Evolutionary conservation across 1,284 basidiomycete species (phyloP), one percentile per base, ranked within the genome.

Genomic region (Pseudozyma sp.): DNA sequence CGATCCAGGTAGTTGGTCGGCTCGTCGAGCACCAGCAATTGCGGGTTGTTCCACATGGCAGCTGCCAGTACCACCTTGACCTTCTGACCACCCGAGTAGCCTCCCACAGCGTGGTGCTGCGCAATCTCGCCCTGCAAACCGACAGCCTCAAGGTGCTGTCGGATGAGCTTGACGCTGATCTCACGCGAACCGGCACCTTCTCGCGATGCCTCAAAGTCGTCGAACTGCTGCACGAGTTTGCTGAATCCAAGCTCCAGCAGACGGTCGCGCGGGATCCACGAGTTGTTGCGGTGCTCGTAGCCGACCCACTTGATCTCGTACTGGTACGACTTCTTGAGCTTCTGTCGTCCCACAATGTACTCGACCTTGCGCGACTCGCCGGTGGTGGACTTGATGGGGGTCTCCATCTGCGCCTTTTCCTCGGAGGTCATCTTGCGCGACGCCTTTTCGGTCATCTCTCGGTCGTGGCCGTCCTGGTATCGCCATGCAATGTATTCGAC

Each of bases 401-500:
- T 89, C 68, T 96, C 93, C 80, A 97, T 87, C 79, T 92, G 84
- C 9, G 87, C 88, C 84, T 91, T 89, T 83, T 99, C 96, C 85
- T 94, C 95, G 46, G 89, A 89, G n/a, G 94, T 93, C 73, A 99
- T 86, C 40, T 91, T 90, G 73, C 96, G 94, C 29, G 94, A 96
- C 14, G 81, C 82, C 86, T 97, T 98, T 86, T 97, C 94, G 73
- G 97, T 85, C 63, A 97, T 87, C 86, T 99, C 88, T 90, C 95
- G 92, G 88, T 99, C 96, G 86, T 97, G 93, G 50, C 96, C 97
- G 85, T 97, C 95, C 86, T 98, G 95, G 90, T 95, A 99, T 81
- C 96, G 92, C 96, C 96, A 99, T 86, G 96, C 94, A 80, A 82
- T 84, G 75, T 84, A 84, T 51, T 83, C 75, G 59, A 75, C 73